Evolutionary conservation across 2,329 filamentous ascomycete species (phyloP).

Genomic region (Fusarium oligoseptatum): DNA sequence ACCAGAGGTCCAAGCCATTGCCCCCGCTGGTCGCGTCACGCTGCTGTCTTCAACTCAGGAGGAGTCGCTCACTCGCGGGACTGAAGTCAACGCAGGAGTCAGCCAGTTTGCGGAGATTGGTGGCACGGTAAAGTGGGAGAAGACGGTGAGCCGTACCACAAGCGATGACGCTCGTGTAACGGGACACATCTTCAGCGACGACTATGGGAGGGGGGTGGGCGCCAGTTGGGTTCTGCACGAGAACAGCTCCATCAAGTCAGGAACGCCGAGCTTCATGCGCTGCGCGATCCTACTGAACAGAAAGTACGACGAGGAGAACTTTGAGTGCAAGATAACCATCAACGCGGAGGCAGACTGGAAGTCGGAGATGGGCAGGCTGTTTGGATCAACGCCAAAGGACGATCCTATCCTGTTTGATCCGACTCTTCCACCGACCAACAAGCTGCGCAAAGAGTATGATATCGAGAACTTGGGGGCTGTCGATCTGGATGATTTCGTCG

Average conservation of each 20-base stretch:
- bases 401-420: constrained; percentile 13
- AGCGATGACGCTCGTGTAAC: constrained; percentile 2
- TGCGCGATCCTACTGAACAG: constrained; percentile 7
- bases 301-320: constrained; percentile 5
- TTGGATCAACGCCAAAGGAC: constrained; percentile 40
- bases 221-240: constrained; percentile 34
- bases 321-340: constrained; percentile 45
- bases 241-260: constrained; percentile 10
- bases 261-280: constrained; percentile 8
- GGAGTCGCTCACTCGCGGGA: not conserved
- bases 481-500: not conserved
- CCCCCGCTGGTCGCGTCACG: not conserved
- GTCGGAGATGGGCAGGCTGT: constrained; percentile 44
- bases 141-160: not conserved
- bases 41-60: not conserved
- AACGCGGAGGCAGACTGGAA: constrained; percentile 46
- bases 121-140: not conserved
- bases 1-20: not conserved
- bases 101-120: not conserved
- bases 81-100: not conserved
- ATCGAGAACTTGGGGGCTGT: not conserved
- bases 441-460: not conserved
- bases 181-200: constrained; percentile 29
- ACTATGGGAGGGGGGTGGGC: constrained; percentile 37
- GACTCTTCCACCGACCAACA: not conserved